Evolutionary conservation across 371 early-diverging fungal species (phyloP), one percentile per base, ranked within the genome.

Genomic region (Amoeboaphelidium protococcarum): DNA sequence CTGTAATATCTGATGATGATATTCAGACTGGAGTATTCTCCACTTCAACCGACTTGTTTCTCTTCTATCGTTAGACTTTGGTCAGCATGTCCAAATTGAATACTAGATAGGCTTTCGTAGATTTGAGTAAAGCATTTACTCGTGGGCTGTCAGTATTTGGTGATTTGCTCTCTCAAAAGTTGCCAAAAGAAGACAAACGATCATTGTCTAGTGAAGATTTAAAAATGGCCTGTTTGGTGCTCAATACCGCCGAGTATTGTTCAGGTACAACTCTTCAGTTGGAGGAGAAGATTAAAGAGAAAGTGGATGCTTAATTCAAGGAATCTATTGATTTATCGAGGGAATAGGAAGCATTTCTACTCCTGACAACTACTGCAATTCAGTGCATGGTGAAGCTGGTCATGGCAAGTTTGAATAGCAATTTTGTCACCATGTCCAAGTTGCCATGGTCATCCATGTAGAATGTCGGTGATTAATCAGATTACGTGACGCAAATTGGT

Each of bases 241-340:
- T 89, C 43, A 90, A 87, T 47, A 94, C 95, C 0, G 80, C 83
- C 0, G 92, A 94, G 54, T 94, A 91, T 59, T 91, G 92, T 50
- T 60, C 68, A 19, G 69, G 69, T n/a, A 84, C 86, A 0, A 80
- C 80, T 0, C 58, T 68, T 1, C 89, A 83, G 74, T 64, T 91
- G 12, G 88, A 88, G 53, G 80, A 82, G 41, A 80, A 79, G 57
- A 56, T 90, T 20, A 69, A 66, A 47, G 85, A 82, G 42, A 76
- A 74, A 25, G 71, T 88, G 23, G 78, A 80, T 37, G 56, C 56
- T 13, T 66, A 65, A 49, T 74, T 72, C 52, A 61, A 62, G 6
- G 66, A 65, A 0, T 57, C 68, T 47, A 72, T 91, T 19, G 66
- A 67, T 59, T 69, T 90, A 51, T 59, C 68, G 13, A 51, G 57